A percentile compares a stretch with the other conserved stretches of the same genome.
These are phyloP conservation scores for Rhipidocladum racemiflorum DNA, from an alignment of 176 grass and related monocot species.

Conservation along the genomic window DNA sequence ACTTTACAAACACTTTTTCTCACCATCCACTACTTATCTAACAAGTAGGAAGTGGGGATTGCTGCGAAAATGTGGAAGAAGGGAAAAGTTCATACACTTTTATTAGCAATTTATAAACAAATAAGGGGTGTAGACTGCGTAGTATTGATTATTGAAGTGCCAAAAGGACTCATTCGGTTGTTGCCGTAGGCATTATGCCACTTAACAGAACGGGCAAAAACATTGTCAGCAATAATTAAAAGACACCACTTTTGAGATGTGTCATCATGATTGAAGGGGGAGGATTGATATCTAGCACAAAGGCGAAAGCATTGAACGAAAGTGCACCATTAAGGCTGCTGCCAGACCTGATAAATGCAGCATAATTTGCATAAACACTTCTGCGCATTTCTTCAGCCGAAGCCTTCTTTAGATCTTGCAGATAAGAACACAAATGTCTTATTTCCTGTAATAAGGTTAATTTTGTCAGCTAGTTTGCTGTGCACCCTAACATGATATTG, in stretches of 20 bases:
- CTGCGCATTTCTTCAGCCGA: slow-evolving; percentile 98
- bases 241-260: neutral
- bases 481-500: neutral
- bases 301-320: neutral
- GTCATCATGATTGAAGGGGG: neutral
- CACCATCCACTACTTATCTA: neutral
- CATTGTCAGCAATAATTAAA: neutral
- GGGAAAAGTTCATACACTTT: neutral
- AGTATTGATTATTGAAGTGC: neutral
- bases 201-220: neutral
- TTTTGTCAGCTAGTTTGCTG: slow-evolving; percentile 30
- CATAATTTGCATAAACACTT: slow-evolving; percentile 98
- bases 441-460: slow-evolving; percentile 73
- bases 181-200: neutral
- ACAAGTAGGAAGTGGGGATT: neutral
- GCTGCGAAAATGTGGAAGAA: neutral
- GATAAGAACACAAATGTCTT: slow-evolving; percentile 76
- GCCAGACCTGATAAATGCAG: slow-evolving; percentile 79
- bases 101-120: slow-evolving; percentile 1
- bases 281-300: slow-evolving; percentile 15
- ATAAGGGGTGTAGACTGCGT: neutral
- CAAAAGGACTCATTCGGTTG: neutral
- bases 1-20: slow-evolving; percentile 3
- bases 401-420: slow-evolving; percentile 99
- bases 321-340: neutral